A percentile compares a stretch with the other conserved stretches of the same genome.
phyloP scores from a whole-genome alignment of 2,329 filamentous ascomycete genomes.

The Neobulgaria alba region DNA sequence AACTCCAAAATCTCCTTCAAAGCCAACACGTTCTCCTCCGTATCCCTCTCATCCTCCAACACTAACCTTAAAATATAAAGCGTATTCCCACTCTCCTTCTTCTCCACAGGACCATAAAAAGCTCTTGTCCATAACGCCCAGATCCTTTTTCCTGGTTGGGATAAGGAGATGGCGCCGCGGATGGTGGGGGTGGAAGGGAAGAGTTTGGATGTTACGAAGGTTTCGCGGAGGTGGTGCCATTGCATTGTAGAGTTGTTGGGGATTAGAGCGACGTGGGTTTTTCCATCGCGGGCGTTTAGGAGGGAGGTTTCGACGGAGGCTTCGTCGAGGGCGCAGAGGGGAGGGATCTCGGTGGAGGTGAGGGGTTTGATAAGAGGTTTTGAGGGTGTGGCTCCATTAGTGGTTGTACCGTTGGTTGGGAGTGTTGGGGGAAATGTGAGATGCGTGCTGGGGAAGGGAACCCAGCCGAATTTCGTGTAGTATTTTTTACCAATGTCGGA shows the following conservation, averaged over 20 bases:
- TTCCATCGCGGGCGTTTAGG: slow-evolving; percentile 30
- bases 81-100: slow-evolving; percentile 46
- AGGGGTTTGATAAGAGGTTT: slow-evolving; percentile 32
- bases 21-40: slow-evolving; percentile 39
- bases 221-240: slow-evolving; percentile 77
- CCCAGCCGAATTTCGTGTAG: slow-evolving; percentile 73
- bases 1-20: slow-evolving; percentile 56
- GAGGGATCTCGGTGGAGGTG: slow-evolving; percentile 49
- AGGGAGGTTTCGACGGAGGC: slow-evolving; percentile 48
- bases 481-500: slow-evolving; percentile 81
- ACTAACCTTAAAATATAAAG: slow-evolving; percentile 63
- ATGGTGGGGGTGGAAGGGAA: slow-evolving; percentile 46
- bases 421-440: slow-evolving; percentile 48
- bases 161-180: slow-evolving; percentile 61
- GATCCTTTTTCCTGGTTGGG: slow-evolving; percentile 43
- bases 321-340: slow-evolving; percentile 58
- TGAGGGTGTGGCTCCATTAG: slow-evolving; percentile 16
- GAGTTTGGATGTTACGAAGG: slow-evolving; percentile 62
- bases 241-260: slow-evolving; percentile 59
- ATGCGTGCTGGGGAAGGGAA: slow-evolving; percentile 62
- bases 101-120: slow-evolving; percentile 49
- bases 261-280: slow-evolving; percentile 53
- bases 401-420: background rate
- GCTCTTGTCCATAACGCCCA: slow-evolving; percentile 68
- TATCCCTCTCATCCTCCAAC: slow-evolving; percentile 44